These are phyloP conservation scores for Cercospora beticola DNA, from an alignment of 2,329 filamentous ascomycete genomes.

Conservation along the genomic window DNA sequence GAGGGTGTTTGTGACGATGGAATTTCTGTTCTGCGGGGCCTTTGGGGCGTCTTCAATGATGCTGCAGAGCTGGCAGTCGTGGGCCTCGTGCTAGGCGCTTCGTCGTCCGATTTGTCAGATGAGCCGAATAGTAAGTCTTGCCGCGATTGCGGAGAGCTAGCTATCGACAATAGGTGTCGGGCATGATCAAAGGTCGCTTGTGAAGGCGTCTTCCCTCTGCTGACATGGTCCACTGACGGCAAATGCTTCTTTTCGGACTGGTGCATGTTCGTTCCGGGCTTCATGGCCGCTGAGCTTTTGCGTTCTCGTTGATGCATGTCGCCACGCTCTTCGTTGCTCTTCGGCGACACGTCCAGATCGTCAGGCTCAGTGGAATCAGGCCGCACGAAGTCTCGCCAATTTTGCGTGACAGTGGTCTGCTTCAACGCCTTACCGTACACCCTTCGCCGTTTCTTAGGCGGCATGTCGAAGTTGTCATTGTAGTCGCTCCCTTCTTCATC, in stretches of 20 bases:
- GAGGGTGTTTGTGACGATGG: slow-evolving; percentile 26
- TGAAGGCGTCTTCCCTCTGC: neutral
- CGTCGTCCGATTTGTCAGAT: slow-evolving; percentile 8
- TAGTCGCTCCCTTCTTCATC: slow-evolving; percentile 9
- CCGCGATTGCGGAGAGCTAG: slow-evolving; percentile 7
- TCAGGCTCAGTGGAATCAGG: neutral
- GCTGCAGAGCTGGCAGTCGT: slow-evolving; percentile 18
- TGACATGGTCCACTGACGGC: neutral
- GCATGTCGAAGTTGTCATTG: slow-evolving; percentile 13
- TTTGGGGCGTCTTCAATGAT: slow-evolving; percentile 17
- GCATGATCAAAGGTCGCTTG: neutral
- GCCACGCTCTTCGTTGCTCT: neutral
- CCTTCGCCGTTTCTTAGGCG: slow-evolving; percentile 14
- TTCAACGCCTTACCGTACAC: neutral
- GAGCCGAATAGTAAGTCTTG: neutral
- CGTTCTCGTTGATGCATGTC: neutral
- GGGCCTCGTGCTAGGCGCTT: slow-evolving; percentile 13
- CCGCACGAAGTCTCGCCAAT: slow-evolving; percentile 10
- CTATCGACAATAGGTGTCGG: neutral
- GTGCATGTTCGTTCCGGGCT: neutral
- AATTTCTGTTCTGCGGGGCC: slow-evolving; percentile 10
- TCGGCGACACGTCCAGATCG: neutral
- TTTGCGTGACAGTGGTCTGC: slow-evolving; percentile 21
- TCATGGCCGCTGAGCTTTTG: neutral
- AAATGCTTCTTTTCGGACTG: neutral